Evolutionary conservation across 352 stramenopile species (phyloP), one percentile per base, ranked within the genome.

Genomic region (Globisporangium cystogenes): DNA sequence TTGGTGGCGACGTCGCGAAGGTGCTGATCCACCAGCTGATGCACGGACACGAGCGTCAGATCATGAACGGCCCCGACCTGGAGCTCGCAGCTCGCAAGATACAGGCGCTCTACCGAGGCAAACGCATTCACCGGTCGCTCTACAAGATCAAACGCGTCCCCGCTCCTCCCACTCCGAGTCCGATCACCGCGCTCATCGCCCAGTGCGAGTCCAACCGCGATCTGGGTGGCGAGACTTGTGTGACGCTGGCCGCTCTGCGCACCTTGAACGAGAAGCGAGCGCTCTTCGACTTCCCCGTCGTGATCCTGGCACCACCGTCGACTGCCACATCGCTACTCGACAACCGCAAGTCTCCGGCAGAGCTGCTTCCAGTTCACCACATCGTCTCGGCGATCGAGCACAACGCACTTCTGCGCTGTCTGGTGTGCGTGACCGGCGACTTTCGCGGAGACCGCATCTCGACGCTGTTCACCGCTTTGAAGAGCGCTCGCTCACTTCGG

Each of bases 61-160:
- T 63, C 8, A 40, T 49, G 18, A 10, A 59, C 8, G 50, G 54
- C 26, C 7, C 31, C 1, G 51, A 74, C 10, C 56, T 74, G 20
- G 57, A 72, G 10, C 49, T 50, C 6, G 71, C 76, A 15, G 76
- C 73, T 20, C 55, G 68, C 15, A 74, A 64, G 46, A 85, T 88
- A 40, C 79, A 90, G 55, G 65, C 67, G 4, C 52, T 74, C 21
- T 86, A 83, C 23, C 72, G 74, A 2, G 67, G 76, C 14, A 77
- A 72, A 23, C 59, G 68, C 11, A 68, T 80, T 31, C 74, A 66
- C 4, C 42, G 23, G 7, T 84, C 76, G 15, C 59, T 86, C 2
- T 47, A 47, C 35, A 62, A 76, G 24, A 51, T 86, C 21, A 62
- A 48, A 20, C 27, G 74, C 27, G 48, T 73, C 12, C 20, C 48